Base-by-base conservation (phyloP, 2,329 filamentous ascomycete genomes). In the Penicillium fuscoglaucum region DNA sequence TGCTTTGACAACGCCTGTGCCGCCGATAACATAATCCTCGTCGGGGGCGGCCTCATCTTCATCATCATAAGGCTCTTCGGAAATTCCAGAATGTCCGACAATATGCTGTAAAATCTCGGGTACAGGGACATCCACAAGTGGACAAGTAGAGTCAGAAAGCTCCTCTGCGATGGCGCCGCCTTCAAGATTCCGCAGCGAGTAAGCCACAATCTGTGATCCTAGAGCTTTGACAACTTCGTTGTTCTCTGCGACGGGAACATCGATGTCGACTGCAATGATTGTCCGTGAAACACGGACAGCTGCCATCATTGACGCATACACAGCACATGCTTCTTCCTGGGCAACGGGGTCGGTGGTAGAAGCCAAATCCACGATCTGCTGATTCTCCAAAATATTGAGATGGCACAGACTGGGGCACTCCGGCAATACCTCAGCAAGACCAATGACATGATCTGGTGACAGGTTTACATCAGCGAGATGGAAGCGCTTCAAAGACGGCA, bases 11-110 rank as follows among this genome's bases (percentile, higher is more conserved):
- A 99, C 91, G 28, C 93, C 95, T 0, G 92, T 96, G 17, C 93
- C 93, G 21, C 93, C 93, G 68, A 98, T 95, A 45, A 98, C 92
- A 74, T 98, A 98, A 73, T 97, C 91, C 58, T 96, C 90, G 64
- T 96, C 91, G 0, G 92, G 90, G 7, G 91, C 89, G 12, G 87
- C 81, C 3, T 88, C 86, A 44, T 86, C 82, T 24, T 88, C 84
- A 46, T 88, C 86, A 24, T 84, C 74, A 48, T 77, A 79, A 15
- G 76, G 72, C 10, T 82, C 63, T 66, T 75, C 66, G 70, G 83
- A 74, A 72, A 85, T 73, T 71, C 80, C 43, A 31, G 57, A 83
- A 65, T 90, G 85, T 5, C 93, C 93, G 33, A 97, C 90, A 43
- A 98, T 85, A 72, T 96, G 91, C 61, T 90, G 87, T 28, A 98